A percentile compares a stretch with the other conserved stretches of the same genome.
phyloP scores from a whole-genome alignment of 306 rosid species.

The Casuarina equisetifolia region DNA sequence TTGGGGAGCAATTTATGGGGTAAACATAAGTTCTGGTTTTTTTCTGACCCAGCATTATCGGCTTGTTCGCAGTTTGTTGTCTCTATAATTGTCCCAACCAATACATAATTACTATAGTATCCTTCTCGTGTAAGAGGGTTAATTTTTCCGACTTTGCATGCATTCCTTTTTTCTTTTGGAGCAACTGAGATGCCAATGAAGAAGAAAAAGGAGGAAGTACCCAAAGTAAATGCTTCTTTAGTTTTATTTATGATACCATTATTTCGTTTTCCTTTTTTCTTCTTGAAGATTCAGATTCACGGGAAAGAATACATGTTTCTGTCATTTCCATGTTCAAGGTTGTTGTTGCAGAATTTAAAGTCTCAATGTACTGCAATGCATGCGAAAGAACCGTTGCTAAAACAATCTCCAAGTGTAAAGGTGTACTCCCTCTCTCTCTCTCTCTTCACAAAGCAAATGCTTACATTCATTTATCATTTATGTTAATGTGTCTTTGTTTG shows the following conservation, averaged over 20 bases:
- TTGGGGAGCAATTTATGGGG: neutral
- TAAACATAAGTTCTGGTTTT: neutral
- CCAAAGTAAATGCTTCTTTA: constrained; percentile 31
- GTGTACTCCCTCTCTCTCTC: constrained; percentile 19
- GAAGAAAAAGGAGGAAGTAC: constrained; percentile 32
- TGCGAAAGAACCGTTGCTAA: constrained; percentile 76
- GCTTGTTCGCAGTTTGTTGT: neutral
- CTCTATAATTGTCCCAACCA: neutral
- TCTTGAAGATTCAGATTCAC: neutral
- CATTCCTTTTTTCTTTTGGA: neutral
- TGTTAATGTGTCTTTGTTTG: neutral
- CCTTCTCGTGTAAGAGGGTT: neutral
- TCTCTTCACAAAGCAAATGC: neutral
- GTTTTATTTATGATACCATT: neutral
- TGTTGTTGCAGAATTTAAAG: constrained; percentile 47
- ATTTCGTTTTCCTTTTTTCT: neutral
- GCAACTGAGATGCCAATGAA: constrained; percentile 50
- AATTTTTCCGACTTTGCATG: neutral
- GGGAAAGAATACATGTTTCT: neutral
- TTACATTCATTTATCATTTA: neutral
- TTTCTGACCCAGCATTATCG: constrained; percentile 3
- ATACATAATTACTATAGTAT: neutral
- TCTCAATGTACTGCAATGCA: constrained; percentile 77
- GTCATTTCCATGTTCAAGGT: neutral
- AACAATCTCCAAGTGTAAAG: constrained; percentile 67